Percentiles rank a stretch among this genome's conserved stretches.
Conservation (phyloP, 768 basidiomycete species). For the Neoboletus brunneissimus region DNA sequence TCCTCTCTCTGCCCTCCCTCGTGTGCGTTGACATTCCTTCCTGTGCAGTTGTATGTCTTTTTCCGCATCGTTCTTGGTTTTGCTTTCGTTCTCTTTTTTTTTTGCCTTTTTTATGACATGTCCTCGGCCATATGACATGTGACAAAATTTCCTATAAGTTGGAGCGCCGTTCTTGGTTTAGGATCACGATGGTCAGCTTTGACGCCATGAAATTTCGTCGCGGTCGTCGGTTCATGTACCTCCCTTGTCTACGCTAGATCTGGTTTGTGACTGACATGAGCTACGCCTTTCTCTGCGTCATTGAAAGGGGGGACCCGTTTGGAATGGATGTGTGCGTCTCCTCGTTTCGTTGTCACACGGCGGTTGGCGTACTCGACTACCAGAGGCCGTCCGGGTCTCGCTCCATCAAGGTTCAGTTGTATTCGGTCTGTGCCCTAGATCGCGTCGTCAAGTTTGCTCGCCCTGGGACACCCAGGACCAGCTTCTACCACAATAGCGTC, state of each 20-base stretch:
- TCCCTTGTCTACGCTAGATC: conserved; percentile 20
- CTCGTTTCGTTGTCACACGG: too few species aligned
- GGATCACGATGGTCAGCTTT: not conserved
- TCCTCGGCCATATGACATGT: conserved; percentile 9
- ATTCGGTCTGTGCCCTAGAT: too few species aligned
- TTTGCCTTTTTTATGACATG: conserved; percentile 6
- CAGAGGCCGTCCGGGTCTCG: too few species aligned
- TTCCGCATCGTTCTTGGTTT: conserved; percentile 23
- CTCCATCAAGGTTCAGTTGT: too few species aligned
- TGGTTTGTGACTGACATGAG: conserved; percentile 1
- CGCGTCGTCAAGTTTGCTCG: too few species aligned
- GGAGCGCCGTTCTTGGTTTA: conserved; percentile 10
- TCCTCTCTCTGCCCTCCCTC: not conserved
- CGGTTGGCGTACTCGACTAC: too few species aligned
- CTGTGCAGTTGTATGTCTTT: conserved; percentile 20
- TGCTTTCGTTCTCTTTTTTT: conserved; percentile 17
- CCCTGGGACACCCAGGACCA: too few species aligned
- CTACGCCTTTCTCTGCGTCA: not conserved
- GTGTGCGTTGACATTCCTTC: conserved; percentile 15
- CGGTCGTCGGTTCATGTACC: conserved; percentile 6
- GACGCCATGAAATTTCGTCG: conserved; percentile 1
- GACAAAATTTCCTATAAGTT: conserved; percentile 13
- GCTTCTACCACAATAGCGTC: too few species aligned
- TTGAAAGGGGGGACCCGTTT: too few species aligned
- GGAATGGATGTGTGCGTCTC: not conserved